Evolutionary conservation across 1,139 yeast species (phyloP).

Genomic region (Geotrichum klebahnii): DNA sequence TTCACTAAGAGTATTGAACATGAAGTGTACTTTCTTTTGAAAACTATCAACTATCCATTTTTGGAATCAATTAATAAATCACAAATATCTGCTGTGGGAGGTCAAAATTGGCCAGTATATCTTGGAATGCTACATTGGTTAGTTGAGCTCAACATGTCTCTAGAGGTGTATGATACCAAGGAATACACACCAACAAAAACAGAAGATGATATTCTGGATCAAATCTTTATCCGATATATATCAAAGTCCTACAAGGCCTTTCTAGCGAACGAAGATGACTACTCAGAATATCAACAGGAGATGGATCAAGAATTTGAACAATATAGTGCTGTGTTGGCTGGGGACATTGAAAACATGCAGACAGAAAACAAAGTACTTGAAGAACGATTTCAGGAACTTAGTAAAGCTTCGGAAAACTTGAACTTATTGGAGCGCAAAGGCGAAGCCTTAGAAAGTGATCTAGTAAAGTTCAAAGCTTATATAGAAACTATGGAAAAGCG

Average conservation of each 20-base stretch:
- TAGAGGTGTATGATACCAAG: constrained; percentile 44
- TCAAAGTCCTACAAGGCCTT: constrained; percentile 64
- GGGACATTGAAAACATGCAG: constrained; percentile 46
- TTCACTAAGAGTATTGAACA: constrained; percentile 67
- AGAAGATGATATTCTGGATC: constrained; percentile 47
- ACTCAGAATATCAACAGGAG: constrained; percentile 50
- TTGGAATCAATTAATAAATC: constrained; percentile 74
- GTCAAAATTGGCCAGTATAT: constrained; percentile 82
- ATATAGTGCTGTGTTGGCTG: constrained; percentile 10
- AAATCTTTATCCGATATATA: constrained; percentile 62
- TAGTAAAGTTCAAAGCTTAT: constrained; percentile 64
- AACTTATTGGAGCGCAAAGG: constrained; percentile 53
- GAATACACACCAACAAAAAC: constrained; percentile 39
- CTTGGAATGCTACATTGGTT: constrained; percentile 81
- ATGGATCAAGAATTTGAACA: constrained; percentile 48
- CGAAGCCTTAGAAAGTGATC: constrained; percentile 66
- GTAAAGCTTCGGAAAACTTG: constrained; percentile 43
- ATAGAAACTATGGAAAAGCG: constrained; percentile 63
- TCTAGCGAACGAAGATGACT: constrained; percentile 53
- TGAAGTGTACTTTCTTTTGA: constrained; percentile 68
- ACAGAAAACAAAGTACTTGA: constrained; percentile 41
- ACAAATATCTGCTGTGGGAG: constrained; percentile 88
- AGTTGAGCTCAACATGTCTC: constrained; percentile 52
- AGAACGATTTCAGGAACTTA: constrained; percentile 35
- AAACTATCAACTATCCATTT: constrained; percentile 70